Evolutionary conservation across 257 asterid species (phyloP).

Genomic region (Leonotis leonurus): DNA sequence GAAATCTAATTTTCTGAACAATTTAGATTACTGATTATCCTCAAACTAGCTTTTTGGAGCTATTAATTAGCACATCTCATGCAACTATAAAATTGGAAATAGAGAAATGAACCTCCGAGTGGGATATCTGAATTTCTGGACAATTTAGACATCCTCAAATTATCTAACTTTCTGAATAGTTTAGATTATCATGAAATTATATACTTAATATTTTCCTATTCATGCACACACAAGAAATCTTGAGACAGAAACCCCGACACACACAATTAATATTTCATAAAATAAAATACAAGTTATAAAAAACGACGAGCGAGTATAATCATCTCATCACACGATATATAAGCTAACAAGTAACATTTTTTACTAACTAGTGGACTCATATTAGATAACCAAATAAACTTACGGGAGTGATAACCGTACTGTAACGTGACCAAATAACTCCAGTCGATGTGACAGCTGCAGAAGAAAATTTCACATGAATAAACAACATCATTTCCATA

Average conservation of each 20-base stretch:
- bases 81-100: not conserved
- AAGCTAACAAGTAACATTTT: not conserved
- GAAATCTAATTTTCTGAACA: too few species aligned
- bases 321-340: not conserved
- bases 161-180: not conserved
- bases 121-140: too few species aligned
- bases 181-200: not conserved
- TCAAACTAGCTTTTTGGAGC: too few species aligned
- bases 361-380: not conserved
- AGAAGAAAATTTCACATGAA: constrained; percentile 15
- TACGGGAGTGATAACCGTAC: constrained; percentile 66
- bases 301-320: not conserved
- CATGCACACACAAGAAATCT: not conserved
- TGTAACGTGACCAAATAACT: constrained; percentile 70
- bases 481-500: not conserved
- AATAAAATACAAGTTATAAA: not conserved
- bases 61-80: too few species aligned
- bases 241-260: not conserved
- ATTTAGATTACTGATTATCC: too few species aligned
- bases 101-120: not conserved
- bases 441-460: constrained; percentile 75
- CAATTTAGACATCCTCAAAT: too few species aligned
- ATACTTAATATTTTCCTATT: not conserved
- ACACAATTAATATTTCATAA: not conserved
- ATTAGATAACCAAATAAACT: constrained; percentile 22